Evolutionary conservation across 306 rosid genomes (phyloP).

Genomic region (Prunus mongolica): DNA sequence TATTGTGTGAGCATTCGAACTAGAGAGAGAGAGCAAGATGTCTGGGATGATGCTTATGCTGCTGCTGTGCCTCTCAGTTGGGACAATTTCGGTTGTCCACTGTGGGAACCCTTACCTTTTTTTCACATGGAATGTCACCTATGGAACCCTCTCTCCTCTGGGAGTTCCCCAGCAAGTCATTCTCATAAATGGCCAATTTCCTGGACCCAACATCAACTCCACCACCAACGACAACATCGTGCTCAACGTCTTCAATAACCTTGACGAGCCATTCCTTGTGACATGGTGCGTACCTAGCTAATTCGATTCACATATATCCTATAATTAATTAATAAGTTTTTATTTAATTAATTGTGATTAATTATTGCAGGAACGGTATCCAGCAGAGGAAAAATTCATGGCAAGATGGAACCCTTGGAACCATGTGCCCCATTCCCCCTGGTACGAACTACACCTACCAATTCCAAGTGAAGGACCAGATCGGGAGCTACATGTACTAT

Average conservation of each 20-base stretch:
- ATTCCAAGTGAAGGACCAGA: constrained; percentile 86
- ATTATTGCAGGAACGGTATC: constrained; percentile 28
- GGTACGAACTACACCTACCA: constrained; percentile 66
- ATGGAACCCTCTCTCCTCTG: constrained; percentile 71
- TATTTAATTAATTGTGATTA: not conserved
- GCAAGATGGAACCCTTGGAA: constrained; percentile 73
- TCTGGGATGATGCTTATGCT: constrained; percentile 8
- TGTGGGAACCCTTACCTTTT: constrained; percentile 69
- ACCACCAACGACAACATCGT: constrained; percentile 71
- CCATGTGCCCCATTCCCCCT: constrained; percentile 69
- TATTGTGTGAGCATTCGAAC: no score
- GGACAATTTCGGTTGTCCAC: constrained; percentile 12
- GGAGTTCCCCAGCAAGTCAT: constrained; percentile 87
- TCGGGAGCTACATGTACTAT: constrained; percentile 66
- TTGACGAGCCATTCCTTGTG: constrained; percentile 77
- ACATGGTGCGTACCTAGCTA: constrained; percentile 36
- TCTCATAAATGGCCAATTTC: constrained; percentile 74
- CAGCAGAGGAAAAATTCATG: constrained; percentile 86
- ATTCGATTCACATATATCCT: not conserved
- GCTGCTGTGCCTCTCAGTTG: constrained; percentile 36
- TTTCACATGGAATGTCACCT: constrained; percentile 69
- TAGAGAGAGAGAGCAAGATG: not conserved
- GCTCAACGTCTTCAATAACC: constrained; percentile 64
- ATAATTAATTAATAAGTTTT: not conserved
- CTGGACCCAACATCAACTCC: constrained; percentile 78